A percentile compares a stretch with the other conserved stretches of the same genome.
Conservation (phyloP, 2,329 filamentous ascomycete genomes). For the Intubia oerlemansii region DNA sequence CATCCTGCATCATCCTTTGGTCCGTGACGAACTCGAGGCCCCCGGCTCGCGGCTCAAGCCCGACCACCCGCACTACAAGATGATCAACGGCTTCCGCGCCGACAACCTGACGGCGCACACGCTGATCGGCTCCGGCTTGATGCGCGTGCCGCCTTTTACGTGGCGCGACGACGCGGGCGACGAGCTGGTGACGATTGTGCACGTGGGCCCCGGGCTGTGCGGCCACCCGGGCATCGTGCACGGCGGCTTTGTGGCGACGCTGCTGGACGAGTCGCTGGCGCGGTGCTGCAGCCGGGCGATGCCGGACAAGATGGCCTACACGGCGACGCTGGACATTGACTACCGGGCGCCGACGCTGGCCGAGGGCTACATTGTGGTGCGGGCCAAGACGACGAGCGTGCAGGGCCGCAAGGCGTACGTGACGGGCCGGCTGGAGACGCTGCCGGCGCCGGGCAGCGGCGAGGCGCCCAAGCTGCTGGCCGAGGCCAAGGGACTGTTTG, state of each 20-base stretch:
- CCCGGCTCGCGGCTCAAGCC: conserved; percentile 24
- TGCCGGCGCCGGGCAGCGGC: conserved; percentile 33
- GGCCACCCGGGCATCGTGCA: conserved; percentile 84
- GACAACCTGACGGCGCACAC: conserved; percentile 71
- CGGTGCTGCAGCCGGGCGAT: conserved; percentile 74
- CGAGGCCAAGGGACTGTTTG: conserved; percentile 69
- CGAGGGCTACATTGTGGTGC: conserved; percentile 53
- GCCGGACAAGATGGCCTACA: conserved; percentile 69
- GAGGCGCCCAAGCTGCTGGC: conserved; percentile 47
- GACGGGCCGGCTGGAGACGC: conserved; percentile 62
- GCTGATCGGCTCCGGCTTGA: conserved; percentile 50
- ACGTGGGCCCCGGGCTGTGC: conserved; percentile 61
- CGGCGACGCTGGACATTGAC: conserved; percentile 64
- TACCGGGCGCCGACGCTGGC: conserved; percentile 68
- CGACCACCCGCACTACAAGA: conserved; percentile 73
- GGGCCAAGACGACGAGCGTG: conserved; percentile 60
- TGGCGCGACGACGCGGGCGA: conserved; percentile 54
- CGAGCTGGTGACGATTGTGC: conserved; percentile 49
- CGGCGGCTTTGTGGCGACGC: conserved; percentile 74
- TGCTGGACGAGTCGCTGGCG: conserved; percentile 78
- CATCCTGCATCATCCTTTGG: background rate
- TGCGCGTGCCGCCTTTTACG: conserved; percentile 61
- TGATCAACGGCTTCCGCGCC: conserved; percentile 45
- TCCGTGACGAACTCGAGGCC: background rate
- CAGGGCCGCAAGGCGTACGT: conserved; percentile 94